Base-by-base conservation (phyloP, 495 filamentous ascomycete genomes). In the Friedmanniomyces endolithicus region DNA sequence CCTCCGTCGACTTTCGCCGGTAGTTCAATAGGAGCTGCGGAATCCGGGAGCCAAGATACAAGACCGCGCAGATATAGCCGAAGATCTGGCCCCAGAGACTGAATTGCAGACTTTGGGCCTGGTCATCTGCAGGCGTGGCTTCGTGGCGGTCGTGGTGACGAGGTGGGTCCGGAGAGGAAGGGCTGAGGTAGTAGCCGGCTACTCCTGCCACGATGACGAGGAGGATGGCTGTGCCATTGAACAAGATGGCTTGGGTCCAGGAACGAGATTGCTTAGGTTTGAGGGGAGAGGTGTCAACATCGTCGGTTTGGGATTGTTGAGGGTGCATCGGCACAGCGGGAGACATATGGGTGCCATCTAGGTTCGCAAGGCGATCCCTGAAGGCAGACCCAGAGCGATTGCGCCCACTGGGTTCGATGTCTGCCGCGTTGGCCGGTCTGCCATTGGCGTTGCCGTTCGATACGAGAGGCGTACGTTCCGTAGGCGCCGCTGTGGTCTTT, bases 1-100 rank as follows among this genome's bases (percentile, higher is more conserved):
- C 92, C 29, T 95, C 90, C 1, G 89, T 95, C 27, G 80, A 85
- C 68, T 92, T 95, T 37, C 92, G 82, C 1, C 83, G 77, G 69
- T 84, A 90, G 65, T 98, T 98, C 29, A 96, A 78, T 4, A 95
- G 71, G 8, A 98, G 73, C 68, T 98, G 92, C 0, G 92, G 92
- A 11, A 96, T 64, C 6, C 92, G 81, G 0, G 83, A 88, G 20
- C 86, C 88, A 14, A 97, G 84, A 63, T 98, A 98, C 16, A 97
- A 74, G 1, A 77, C 71, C 1, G 92, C 92, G 69, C 63, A 67
- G 35, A 56, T 64, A 46, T 69, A 67, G 27, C 64, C 61, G 53
- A 66, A 67, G 44, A 67, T 60, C 49, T 67, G 92, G 33, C 92
- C 92, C 67, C 81, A 78, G 41, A 81, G 44, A 59, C 85, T 83